These are phyloP conservation scores for Leptographium procerum DNA, from an alignment of 2,329 filamentous ascomycete species.

Conservation along the genomic window DNA sequence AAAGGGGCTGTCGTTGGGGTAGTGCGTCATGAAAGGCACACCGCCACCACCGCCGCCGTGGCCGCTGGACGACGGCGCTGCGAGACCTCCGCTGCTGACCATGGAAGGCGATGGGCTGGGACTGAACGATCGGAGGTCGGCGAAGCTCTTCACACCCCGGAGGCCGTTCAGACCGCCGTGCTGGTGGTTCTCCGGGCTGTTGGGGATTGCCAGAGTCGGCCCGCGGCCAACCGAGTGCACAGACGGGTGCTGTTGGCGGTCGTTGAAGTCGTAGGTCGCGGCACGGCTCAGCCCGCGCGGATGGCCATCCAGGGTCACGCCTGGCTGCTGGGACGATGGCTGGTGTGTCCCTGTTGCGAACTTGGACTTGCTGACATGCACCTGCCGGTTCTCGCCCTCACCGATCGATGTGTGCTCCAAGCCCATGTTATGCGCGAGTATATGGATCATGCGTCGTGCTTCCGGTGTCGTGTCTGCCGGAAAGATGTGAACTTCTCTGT, in stretches of 20 bases:
- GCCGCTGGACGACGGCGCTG: conserved; percentile 19
- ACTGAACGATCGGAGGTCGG: conserved; percentile 87
- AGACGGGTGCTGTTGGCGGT: conserved; percentile 29
- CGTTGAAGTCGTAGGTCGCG: conserved; percentile 94
- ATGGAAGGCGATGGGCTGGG: conserved; percentile 86
- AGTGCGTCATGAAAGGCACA: conserved; percentile 33
- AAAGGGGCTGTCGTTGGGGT: conserved; percentile 25
- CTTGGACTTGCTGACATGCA: conserved; percentile 71
- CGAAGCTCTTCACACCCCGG: conserved; percentile 90
- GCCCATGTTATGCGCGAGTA: conserved; percentile 88
- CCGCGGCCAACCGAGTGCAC: conserved; percentile 63
- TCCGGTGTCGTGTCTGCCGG: conserved; percentile 67
- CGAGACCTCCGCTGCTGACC: conserved; percentile 30
- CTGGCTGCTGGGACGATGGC: conserved; percentile 47
- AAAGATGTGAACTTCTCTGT: conserved; percentile 73
- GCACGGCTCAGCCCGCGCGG: conserved; percentile 81
- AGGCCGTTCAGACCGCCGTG: conserved; percentile 66
- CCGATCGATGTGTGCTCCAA: conserved; percentile 86
- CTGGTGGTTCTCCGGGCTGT: conserved; percentile 52
- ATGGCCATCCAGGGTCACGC: conserved; percentile 62
- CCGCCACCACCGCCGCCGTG: conserved; percentile 16
- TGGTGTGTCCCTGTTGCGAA: conserved; percentile 21
- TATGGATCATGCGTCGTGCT: conserved; percentile 84
- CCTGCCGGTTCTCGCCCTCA: conserved; percentile 73
- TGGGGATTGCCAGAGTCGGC: conserved; percentile 77